Evolutionary conservation across 306 rosid genomes (phyloP), one percentile per base, ranked within the genome.

Genomic region (Lagenaria siceraria): DNA sequence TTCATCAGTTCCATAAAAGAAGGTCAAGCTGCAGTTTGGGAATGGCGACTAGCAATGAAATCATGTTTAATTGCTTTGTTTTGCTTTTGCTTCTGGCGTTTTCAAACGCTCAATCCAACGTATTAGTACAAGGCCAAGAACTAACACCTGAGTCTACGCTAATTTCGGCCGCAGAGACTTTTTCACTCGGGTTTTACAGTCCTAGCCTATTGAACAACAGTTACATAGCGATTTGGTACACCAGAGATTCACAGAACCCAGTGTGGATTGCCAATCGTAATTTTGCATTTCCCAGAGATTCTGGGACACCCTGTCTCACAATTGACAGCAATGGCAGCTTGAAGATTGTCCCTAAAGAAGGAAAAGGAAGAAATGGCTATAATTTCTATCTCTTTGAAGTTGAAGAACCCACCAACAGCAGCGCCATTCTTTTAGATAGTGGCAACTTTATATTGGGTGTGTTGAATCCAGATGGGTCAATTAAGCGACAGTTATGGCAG

Each of bases 181-280:
- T 83, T 36, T 77, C 51, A 42, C 70, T 83, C 33, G 79, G 86
- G 59, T 83, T 83, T 60, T 62, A 70, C 60, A 48, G 74, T 36
- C 46, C 29, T 54, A 74, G 22, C 40, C 9, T 42, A 31, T 35
- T 52, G 8, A 74, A 62, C 69, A 27, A 38, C 42, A 53, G 31
- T 35, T 72, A 77, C 46, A 40, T 83, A 35, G 86, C 79, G 18
- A 72, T 80, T 62, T 68, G 75, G 80, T 68, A 66, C 18, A 10
- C 12, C 22, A 53, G 38, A 17, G n/a, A 52, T 46, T 18, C 48
- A 14, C 56, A 62, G 18, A 62, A 62, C 17, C 70, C 79, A 0
- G 71, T 77, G 9, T 79, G 85, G 85, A 22, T 79, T 11, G 85
- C 85, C 54, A 79, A 82, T 76, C 61, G 80, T 8, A 58, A 78